A percentile compares a stretch with the other conserved stretches of the same genome.
These are phyloP conservation scores for Leccinum pachyderme DNA, from an alignment of 1,284 basidiomycete species.

Conservation along the genomic window DNA sequence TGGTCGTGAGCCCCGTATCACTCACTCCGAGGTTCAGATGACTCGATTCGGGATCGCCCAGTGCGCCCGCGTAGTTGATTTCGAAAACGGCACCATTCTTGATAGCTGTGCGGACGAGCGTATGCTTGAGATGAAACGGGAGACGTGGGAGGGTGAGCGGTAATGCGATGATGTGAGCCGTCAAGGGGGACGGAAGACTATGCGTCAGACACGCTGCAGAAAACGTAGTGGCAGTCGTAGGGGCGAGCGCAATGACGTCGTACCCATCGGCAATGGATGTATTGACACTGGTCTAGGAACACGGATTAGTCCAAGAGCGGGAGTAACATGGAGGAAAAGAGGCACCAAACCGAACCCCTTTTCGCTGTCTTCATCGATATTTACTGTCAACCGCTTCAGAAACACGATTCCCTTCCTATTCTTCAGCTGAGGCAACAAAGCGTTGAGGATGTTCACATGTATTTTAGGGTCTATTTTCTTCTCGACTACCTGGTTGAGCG, in stretches of 20 bases:
- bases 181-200: conserved; percentile 73
- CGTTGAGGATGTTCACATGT: conserved; percentile 59
- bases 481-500: conserved; percentile 65
- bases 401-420: conserved; percentile 55
- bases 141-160: conserved; percentile 78
- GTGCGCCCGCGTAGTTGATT: conserved; percentile 71
- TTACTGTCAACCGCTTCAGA: conserved; percentile 68
- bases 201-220: conserved; percentile 80
- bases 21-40: conserved; percentile 47
- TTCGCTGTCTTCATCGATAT: conserved; percentile 75
- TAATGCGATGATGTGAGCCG: conserved; percentile 79
- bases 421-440: conserved; percentile 51
- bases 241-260: conserved; percentile 74
- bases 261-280: conserved; percentile 57
- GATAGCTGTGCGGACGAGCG: conserved; percentile 75
- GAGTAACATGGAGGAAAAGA: conserved; percentile 6
- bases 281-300: conserved; percentile 58
- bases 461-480: conserved; percentile 68
- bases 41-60: conserved; percentile 53
- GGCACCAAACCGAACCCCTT: conserved; percentile 76
- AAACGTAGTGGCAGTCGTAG: conserved; percentile 70
- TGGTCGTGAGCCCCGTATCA: conserved; percentile 51
- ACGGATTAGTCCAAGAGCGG: not conserved
- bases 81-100: conserved; percentile 86
- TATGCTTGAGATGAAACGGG: conserved; percentile 80